Base-by-base conservation (phyloP, 139 green algal species). In the Volvox africanus region DNA sequence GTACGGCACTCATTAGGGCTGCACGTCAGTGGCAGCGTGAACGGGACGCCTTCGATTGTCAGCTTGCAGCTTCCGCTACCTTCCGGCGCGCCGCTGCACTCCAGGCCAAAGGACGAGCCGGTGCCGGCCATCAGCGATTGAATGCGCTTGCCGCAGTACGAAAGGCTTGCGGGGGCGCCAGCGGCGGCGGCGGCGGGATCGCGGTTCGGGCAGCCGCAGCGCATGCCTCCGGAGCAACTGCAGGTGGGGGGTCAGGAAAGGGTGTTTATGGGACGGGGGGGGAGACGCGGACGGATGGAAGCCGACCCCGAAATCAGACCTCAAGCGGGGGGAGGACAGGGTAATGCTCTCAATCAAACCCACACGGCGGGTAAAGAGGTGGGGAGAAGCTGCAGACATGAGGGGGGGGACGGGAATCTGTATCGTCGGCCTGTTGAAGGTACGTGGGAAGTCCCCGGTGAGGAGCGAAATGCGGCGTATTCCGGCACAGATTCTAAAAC, bases 1-100 rank as follows among this genome's bases (percentile, higher is more conserved):
- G 86, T 84, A 62, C 86, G 86, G 50, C 86, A 90, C 86, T 90
- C 86, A n/a, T 35, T 75, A 11, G 69, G 13, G n/a, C n/a, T 30
- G 71, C 85, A 89, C 28, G 28, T 35, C 84, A 90, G 22, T 11
- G 71, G 86, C 21, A 83, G 17, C 12, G 24, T 24, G n/a, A 90
- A 83, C 0, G 71, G 44, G 0, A 90, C 28, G 20, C 73, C 73
- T 13, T 90, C 50, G 0, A 90, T 50, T 5, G 19, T n/a, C 30
- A 90, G 86, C 71, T 62, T 62, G 73, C 86, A 90, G 1, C 35
- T 76, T 18, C 20, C 9, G 13, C 28, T n/a, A 55, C 44, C 44
- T 9, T 9, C 28, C 44, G 28, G 3, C 37, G 68, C 30, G 13
- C 24, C 44, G 67, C 6, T 62, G 82, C 82, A 88, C 21, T 79